Conservation (phyloP, 768 basidiomycete species). For the Obba rivulosa region DNA sequence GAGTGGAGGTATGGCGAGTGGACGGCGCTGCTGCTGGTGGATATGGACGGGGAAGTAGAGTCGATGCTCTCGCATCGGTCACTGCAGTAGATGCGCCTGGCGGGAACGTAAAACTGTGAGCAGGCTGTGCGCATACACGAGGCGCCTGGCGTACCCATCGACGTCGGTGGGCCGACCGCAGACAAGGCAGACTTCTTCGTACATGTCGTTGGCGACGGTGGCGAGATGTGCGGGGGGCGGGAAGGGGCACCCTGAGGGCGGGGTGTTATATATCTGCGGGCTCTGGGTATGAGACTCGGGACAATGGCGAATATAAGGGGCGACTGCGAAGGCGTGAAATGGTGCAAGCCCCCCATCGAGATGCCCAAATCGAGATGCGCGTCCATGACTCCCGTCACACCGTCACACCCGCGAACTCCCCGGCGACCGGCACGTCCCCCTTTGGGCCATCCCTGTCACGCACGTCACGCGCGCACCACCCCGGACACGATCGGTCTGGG, state of each 20-base stretch:
- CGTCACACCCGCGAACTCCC: constrained; percentile 2
- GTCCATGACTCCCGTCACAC: background rate
- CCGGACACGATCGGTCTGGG: too few relatives aligned
- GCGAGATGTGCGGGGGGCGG: background rate
- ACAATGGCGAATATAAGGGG: constrained; percentile 3
- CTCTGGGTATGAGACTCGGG: background rate
- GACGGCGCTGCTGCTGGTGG: constrained; percentile 60
- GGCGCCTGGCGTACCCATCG: constrained; percentile 46
- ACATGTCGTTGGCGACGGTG: constrained; percentile 40
- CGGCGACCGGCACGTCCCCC: background rate
- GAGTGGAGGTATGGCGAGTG: constrained; percentile 61
- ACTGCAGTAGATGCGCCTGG: constrained; percentile 65
- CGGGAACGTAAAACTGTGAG: constrained; percentile 13
- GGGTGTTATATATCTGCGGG: background rate
- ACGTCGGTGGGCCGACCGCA: constrained; percentile 63
- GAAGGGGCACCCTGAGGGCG: background rate
- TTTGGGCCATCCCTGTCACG: background rate
- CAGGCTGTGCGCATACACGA: constrained; percentile 4
- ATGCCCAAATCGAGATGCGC: constrained; percentile 1
- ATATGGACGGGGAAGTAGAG: constrained; percentile 60
- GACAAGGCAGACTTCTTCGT: constrained; percentile 72
- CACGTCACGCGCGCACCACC: background rate
- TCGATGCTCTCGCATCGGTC: constrained; percentile 61
- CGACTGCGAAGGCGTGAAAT: background rate
- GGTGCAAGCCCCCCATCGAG: constrained; percentile 4